A percentile compares a stretch with the other conserved stretches of the same genome.
These are phyloP conservation scores for Gossypium arboreum DNA, from an alignment of 345 rosid genomes.

Conservation along the genomic window DNA sequence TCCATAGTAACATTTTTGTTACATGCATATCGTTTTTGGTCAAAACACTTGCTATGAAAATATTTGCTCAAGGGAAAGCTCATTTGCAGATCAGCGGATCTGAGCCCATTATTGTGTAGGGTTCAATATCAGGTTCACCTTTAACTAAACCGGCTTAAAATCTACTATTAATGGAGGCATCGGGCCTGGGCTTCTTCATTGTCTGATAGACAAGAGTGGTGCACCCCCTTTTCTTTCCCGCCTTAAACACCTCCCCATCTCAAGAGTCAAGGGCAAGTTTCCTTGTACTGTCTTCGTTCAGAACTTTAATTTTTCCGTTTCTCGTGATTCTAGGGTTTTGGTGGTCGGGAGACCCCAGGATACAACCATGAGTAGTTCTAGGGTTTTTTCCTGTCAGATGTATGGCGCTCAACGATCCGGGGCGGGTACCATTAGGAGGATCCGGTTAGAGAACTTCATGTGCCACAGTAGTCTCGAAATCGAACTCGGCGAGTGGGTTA, in stretches of 20 bases:
- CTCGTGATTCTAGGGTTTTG: slow-evolving; percentile 6
- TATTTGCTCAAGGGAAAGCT: too few species aligned
- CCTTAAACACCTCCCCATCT: neutral
- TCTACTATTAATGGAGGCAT: neutral
- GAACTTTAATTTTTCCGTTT: slow-evolving; percentile 8
- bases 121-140: neutral
- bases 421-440: slow-evolving; percentile 63
- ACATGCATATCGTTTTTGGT: too few species aligned
- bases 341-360: slow-evolving; percentile 13
- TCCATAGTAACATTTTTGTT: too few species aligned
- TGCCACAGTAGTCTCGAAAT: slow-evolving; percentile 77
- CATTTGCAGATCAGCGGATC: neutral
- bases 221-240: neutral
- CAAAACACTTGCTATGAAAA: too few species aligned
- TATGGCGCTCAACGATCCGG: slow-evolving; percentile 40
- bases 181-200: too few species aligned
- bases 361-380: slow-evolving; percentile 43
- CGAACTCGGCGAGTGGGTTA: slow-evolving; percentile 82
- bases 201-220: too few species aligned
- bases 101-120: neutral
- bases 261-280: neutral
- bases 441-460: slow-evolving; percentile 88
- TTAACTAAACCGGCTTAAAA: neutral
- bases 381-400: slow-evolving; percentile 25
- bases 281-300: slow-evolving; percentile 13